Evolutionary conservation across 2,329 filamentous ascomycete genomes (phyloP), one percentile per base, ranked within the genome.

Genomic region (Exserohilum rostratum): DNA sequence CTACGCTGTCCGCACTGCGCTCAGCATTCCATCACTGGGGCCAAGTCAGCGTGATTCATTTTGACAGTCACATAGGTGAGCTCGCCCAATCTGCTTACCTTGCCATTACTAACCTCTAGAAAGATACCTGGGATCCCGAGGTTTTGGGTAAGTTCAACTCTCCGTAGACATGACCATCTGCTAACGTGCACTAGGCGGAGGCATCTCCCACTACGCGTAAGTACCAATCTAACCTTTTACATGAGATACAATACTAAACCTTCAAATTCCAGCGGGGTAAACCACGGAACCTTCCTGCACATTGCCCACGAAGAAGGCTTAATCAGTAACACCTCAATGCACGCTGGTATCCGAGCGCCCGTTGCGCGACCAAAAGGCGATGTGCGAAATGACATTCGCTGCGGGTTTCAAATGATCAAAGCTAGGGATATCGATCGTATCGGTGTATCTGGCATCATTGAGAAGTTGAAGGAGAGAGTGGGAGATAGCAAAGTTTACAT

Each of bases 201-300:
- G 82, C 0, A 77, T 86, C n/a, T 84, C 82, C 5, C 79, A 85
- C 58, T 86, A 87, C 59, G 83, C 83, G 77, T 82, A 71, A 70
- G 81, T 75, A 4, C 25, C 3, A 5, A 10, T 22, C 17, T 9
- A 3, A 39, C n/a, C 11, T 7, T 13, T 11, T n/a, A 15, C 5
- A 18, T 22, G 2, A 11, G 2, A 22, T 17, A 5, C 0, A 9
- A 31, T 40, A 35, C 58, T 67, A 25, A 67, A 9, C 1, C 10
- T 20, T 25, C n/a, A 30, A 18, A 40, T 7, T 5, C n/a, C 34
- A 72, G 69, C 35, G 82, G 80, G 3, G 72, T 85, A 2, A 87
- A 86, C 53, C 84, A 87, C 63, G 85, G 85, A 33, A 87, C 85
- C 0, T 87, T 86, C 65, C 71, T 87, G 12, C 83, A 87, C 59